A percentile compares a stretch with the other conserved stretches of the same genome.
Evolutionary conservation across 2,329 filamentous ascomycete species (phyloP).

Genomic region (Exophiala alcalophila): DNA sequence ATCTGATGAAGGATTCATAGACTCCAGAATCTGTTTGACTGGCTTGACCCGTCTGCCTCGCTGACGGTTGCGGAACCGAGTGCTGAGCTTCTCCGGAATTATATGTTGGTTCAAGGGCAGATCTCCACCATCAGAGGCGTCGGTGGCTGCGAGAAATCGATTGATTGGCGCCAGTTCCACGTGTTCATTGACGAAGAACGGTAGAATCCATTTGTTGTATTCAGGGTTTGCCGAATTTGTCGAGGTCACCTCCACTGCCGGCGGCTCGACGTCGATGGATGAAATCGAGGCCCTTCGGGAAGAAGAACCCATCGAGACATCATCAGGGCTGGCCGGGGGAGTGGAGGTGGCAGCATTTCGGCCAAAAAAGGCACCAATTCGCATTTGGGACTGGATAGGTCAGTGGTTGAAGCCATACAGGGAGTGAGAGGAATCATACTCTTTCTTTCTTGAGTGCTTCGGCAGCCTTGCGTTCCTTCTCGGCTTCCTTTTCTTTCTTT

Average conservation of each 20-base stretch:
- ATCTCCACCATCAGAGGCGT: conserved; percentile 1
- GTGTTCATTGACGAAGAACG: conserved; percentile 74
- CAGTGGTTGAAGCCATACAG: conserved; percentile 32
- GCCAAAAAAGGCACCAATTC: conserved; percentile 50
- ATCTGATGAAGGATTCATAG: conserved; percentile 48
- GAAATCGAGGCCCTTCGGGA: conserved; percentile 30
- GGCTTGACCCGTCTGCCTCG: conserved; percentile 33
- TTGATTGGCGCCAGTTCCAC: conserved; percentile 64
- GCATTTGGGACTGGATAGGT: conserved; percentile 46
- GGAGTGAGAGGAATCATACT: conserved; percentile 34
- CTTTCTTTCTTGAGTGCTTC: conserved; percentile 46
- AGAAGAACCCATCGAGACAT: conserved; percentile 24
- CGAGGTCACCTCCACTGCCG: conserved; percentile 32
- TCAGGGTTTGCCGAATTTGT: conserved; percentile 40
- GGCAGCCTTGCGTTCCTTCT: conserved; percentile 35
- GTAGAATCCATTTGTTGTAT: conserved; percentile 71
- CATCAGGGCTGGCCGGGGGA: conserved; percentile 25
- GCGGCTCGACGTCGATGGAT: conserved; percentile 23
- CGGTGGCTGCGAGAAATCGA: conserved; percentile 20
- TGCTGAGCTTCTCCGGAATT: conserved; percentile 9
- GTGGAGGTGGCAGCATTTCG: conserved; percentile 38
- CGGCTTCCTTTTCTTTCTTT: conserved; percentile 39
- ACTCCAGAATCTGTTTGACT: conserved; percentile 62
- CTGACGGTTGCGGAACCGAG: conserved; percentile 14
- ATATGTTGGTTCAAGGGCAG: conserved; percentile 12